A percentile compares a stretch with the other conserved stretches of the same genome.
phyloP scores from a whole-genome alignment of 345 rosid genomes.

The Lumnitzera littorea region DNA sequence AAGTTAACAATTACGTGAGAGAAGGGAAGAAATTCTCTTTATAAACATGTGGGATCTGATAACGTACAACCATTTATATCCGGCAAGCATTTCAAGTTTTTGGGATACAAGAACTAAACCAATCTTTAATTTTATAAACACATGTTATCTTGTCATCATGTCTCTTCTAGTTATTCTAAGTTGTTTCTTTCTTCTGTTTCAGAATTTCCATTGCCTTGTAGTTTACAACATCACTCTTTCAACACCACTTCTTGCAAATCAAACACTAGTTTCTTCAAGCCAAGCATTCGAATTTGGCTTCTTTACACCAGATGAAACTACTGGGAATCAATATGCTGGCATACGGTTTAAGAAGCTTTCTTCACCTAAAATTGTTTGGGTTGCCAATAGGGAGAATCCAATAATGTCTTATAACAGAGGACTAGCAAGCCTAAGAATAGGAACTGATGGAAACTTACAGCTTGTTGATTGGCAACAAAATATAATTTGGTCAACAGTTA shows the following conservation, averaged over 20 bases:
- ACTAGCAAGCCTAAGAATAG: constrained; percentile 1
- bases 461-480: constrained; percentile 8
- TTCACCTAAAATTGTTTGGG: constrained; percentile 17
- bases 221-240: too few relatives aligned
- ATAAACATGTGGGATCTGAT: too few relatives aligned
- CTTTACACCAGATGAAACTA: constrained; percentile 16
- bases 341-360: constrained; percentile 26
- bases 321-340: constrained; percentile 17
- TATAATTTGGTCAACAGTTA: constrained; percentile 19
- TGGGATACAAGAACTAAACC: too few relatives aligned
- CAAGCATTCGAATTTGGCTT: constrained; percentile 23
- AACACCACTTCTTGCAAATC: not conserved
- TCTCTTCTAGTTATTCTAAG: too few relatives aligned
- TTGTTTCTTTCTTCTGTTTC: too few relatives aligned
- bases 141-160: too few relatives aligned
- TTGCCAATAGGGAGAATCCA: constrained; percentile 27
- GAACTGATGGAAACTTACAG: constrained; percentile 12
- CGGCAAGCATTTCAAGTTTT: too few relatives aligned
- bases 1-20: too few relatives aligned
- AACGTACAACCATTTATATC: too few relatives aligned
- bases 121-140: too few relatives aligned
- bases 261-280: constrained; percentile 2
- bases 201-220: too few relatives aligned
- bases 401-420: constrained; percentile 18
- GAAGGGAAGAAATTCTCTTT: too few relatives aligned